phyloP scores from a whole-genome alignment of 176 grass and related monocot species.

The Lolium perenne region DNA sequence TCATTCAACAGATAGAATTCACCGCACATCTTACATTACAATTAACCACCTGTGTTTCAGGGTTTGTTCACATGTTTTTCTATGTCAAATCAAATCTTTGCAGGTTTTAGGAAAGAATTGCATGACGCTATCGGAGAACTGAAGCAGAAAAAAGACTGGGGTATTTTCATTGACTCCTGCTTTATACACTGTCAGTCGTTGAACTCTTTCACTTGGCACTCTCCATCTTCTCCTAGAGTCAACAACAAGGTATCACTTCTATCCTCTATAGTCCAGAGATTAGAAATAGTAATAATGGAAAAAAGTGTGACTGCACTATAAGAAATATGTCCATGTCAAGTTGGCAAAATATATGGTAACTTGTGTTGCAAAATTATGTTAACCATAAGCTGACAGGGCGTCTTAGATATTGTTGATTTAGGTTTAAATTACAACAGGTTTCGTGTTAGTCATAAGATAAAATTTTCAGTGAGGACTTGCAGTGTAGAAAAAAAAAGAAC shows the following conservation, averaged over 20 bases:
- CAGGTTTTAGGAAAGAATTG: constrained; percentile 70
- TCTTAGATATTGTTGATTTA: not conserved
- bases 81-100: not conserved
- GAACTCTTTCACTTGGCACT: constrained; percentile 68
- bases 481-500: not conserved
- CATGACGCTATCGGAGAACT: constrained; percentile 48
- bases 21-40: not conserved
- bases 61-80: not conserved
- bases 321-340: not conserved
- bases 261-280: not conserved
- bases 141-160: constrained; percentile 64
- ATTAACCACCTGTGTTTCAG: not conserved
- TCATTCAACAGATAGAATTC: not conserved
- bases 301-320: not conserved
- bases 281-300: not conserved
- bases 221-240: constrained; percentile 61
- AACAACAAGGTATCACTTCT: constrained; percentile 61
- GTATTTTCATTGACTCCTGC: constrained; percentile 75
- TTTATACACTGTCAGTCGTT: constrained; percentile 78
- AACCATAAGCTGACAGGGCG: not conserved
- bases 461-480: not conserved
- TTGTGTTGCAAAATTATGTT: not conserved
- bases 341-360: not conserved
- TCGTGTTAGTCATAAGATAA: not conserved
- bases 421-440: constrained; percentile 2